Base-by-base conservation (phyloP, 164 flowering plant species). In the Dillenia suffruticosa region DNA sequence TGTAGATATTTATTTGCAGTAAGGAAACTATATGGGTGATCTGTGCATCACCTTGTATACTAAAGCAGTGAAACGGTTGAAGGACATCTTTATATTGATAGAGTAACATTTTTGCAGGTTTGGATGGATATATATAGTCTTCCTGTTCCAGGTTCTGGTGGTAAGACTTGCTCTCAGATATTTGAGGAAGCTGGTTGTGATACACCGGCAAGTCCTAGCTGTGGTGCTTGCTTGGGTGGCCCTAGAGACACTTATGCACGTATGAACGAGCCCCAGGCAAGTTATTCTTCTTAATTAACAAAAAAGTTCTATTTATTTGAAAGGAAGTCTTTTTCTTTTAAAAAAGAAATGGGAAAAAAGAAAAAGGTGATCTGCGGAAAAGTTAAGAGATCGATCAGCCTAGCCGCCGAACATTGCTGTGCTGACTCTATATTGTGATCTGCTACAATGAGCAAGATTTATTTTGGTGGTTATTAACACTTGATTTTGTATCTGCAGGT, bases 131-230 rank as follows among this genome's bases (percentile, higher is more conserved):
- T 95, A 26, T 92, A 90, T 66, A 68, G 80, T 68, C 81, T 92
- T 44, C 85, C 85, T 13, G 97, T 95, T 54, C 97, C 97, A 43
- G 97, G 97, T 63, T 74, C 96, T 56, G 97, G 97, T 63, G 99
- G 97, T 47, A 95, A 92, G 79, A 95, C 99, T 16, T 92, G 97
- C 76, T 85, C 99, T 11, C 97, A 88, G 76, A 92, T 95, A 74
- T 92, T 95, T 73, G 99, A 95, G 73, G 97, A 92, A 72, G 99
- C 96, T 62, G 97, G 99, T 48, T 95, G 99, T 75, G 99, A 95
- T 76, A 84, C 94, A 12, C 99, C 99, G 44, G 81, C 97, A 54
- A 95, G 92, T 69, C 99, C 99, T 59, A 83, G 78, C 63, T 95
- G 97, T 71, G 97, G 90, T 70, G 99, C 99, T 65, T 95, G 97